These are phyloP conservation scores for Colletotrichum liriopes DNA, from an alignment of 2,329 filamentous ascomycete genomes.

Conservation along the genomic window DNA sequence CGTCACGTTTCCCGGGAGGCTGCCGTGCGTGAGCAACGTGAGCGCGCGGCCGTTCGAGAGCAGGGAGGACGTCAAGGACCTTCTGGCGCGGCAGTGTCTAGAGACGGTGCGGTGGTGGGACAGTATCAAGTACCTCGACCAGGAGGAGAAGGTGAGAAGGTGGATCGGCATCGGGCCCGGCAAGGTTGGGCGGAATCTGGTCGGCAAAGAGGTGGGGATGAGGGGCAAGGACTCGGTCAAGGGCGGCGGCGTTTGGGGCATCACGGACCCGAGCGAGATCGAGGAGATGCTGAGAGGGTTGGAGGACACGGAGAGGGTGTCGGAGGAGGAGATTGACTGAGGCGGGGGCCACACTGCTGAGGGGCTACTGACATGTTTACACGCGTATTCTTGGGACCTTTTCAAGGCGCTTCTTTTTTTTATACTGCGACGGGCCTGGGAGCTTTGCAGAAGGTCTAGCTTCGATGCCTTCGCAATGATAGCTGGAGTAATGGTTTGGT, in stretches of 20 bases:
- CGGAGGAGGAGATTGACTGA: conserved; percentile 63
- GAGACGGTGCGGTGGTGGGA: conserved; percentile 97
- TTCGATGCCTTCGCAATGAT: conserved; percentile 12
- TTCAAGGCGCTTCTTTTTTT: conserved; percentile 8
- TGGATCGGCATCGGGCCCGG: conserved; percentile 96
- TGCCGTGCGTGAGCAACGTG: conserved; percentile 91
- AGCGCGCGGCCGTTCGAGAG: conserved; percentile 83
- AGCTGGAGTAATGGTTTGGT: conserved; percentile 22
- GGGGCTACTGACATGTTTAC: not conserved
- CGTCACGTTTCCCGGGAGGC: conserved; percentile 80
- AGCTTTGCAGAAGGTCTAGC: conserved; percentile 16
- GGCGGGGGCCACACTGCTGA: not conserved
- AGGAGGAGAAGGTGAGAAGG: conserved; percentile 83
- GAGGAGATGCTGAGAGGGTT: conserved; percentile 77
- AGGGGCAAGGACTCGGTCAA: conserved; percentile 83
- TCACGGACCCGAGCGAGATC: conserved; percentile 84
- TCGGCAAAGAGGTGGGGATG: conserved; percentile 96
- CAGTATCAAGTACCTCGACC: conserved; percentile 89
- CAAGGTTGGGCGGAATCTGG: conserved; percentile 92
- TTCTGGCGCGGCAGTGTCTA: conserved; percentile 86
- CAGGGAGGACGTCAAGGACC: conserved; percentile 81
- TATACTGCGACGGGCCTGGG: not conserved
- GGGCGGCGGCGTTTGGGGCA: conserved; percentile 93
- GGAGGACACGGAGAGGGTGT: conserved; percentile 73
- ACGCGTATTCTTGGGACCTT: not conserved